Percentiles rank a stretch among this genome's conserved stretches.
Evolutionary conservation across 441 rosid species (phyloP).

Genomic region (Arabidopsis hybrid): DNA sequence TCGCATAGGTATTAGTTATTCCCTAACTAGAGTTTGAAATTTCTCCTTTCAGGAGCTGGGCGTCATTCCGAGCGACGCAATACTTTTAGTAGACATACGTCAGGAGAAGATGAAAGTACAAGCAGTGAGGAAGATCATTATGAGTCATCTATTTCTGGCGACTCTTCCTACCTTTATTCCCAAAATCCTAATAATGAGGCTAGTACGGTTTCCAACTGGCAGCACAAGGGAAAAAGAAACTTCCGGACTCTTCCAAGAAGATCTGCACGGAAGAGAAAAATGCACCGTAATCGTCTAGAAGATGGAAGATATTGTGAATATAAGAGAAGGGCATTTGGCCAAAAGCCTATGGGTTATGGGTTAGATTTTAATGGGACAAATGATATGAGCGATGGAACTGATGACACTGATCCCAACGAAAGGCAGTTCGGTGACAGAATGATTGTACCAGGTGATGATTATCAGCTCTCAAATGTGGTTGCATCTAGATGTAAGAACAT

Average conservation of each 20-base stretch:
- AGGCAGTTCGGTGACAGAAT: slow-evolving; percentile 52
- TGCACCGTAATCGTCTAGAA: slow-evolving; percentile 45
- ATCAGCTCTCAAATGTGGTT: slow-evolving; percentile 51
- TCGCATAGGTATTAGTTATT: neutral
- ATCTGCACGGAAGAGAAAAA: slow-evolving; percentile 49
- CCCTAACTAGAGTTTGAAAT: slow-evolving; percentile 38
- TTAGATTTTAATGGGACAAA: slow-evolving; percentile 45
- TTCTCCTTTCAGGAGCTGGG: slow-evolving; percentile 53
- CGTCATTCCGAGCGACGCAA: slow-evolving; percentile 50
- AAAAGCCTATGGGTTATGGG: slow-evolving; percentile 52
- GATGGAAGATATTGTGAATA: slow-evolving; percentile 55
- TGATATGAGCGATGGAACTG: slow-evolving; percentile 50
- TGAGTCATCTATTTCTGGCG: slow-evolving; percentile 74
- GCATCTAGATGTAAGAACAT: slow-evolving; percentile 51
- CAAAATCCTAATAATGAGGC: slow-evolving; percentile 56
- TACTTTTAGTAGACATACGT: slow-evolving; percentile 51
- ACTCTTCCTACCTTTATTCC: slow-evolving; percentile 56
- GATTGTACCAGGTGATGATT: slow-evolving; percentile 51
- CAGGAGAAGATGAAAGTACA: slow-evolving; percentile 64
- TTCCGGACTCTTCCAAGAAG: slow-evolving; percentile 68
- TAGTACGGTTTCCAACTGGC: slow-evolving; percentile 90
- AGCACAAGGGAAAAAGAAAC: slow-evolving; percentile 87
- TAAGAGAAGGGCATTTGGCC: slow-evolving; percentile 50
- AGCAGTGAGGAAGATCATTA: slow-evolving; percentile 75
- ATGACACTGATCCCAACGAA: slow-evolving; percentile 55